These are phyloP conservation scores for Gleditsia sinensis DNA, from an alignment of 306 rosid genomes.

Conservation along the genomic window DNA sequence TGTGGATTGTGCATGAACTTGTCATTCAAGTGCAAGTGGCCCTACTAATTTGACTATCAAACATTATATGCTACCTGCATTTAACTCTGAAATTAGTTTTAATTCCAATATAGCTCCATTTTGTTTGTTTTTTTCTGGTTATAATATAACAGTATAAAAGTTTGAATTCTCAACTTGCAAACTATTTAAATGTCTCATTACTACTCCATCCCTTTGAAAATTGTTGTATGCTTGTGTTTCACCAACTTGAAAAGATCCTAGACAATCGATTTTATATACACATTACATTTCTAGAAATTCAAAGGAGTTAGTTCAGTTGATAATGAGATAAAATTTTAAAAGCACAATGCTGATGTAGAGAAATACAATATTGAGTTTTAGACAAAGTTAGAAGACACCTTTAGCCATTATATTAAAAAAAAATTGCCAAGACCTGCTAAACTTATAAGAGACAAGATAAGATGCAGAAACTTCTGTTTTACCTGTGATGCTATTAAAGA, in stretches of 20 bases:
- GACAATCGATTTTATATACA: too few species aligned
- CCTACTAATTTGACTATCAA: slow-evolving; percentile 12
- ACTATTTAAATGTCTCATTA: too few species aligned
- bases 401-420: too few species aligned
- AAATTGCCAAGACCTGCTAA: neutral
- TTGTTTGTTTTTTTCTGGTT: neutral
- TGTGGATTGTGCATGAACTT: slow-evolving; percentile 25
- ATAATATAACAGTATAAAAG: neutral
- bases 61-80: neutral
- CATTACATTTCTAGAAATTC: too few species aligned
- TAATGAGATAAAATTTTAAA: too few species aligned
- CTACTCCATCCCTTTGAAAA: too few species aligned
- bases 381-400: too few species aligned
- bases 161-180: neutral
- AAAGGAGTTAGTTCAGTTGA: too few species aligned
- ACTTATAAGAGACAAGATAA: neutral
- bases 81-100: neutral
- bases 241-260: neutral
- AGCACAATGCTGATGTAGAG: too few species aligned
- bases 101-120: neutral
- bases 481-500: too few species aligned
- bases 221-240: neutral
- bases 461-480: too few species aligned
- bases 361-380: too few species aligned
- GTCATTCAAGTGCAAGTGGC: slow-evolving; percentile 6